Percentiles rank a stretch among this genome's conserved stretches.
These are phyloP conservation scores for baker's yeast (Saccharomyces cerevisiae) DNA, from an alignment of 805 yeast genomes.

Conservation along the genomic window DNA sequence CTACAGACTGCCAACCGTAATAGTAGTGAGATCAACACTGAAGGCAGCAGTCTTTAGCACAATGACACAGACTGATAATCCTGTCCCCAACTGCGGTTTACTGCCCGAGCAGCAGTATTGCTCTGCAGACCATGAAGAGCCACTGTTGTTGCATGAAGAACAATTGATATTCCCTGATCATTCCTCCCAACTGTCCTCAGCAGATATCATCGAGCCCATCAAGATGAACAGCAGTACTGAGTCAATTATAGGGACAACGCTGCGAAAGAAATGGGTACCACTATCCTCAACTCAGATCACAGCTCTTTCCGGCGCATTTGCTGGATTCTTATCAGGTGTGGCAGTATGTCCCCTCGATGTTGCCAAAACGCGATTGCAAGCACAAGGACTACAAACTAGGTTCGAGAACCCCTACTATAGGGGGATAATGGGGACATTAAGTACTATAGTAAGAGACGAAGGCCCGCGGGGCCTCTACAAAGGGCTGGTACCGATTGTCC, in stretches of 20 bases:
- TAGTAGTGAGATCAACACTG: background rate
- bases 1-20: background rate
- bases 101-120: background rate
- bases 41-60: background rate
- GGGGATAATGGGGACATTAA: constrained; percentile 57
- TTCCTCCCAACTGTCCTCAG: background rate
- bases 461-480: constrained; percentile 78
- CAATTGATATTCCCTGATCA: background rate
- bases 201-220: background rate
- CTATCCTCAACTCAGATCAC: constrained; percentile 44
- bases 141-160: background rate
- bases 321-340: constrained; percentile 85
- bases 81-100: background rate
- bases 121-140: background rate
- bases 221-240: background rate
- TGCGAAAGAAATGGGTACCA: background rate
- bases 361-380: constrained; percentile 88
- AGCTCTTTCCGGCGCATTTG: constrained; percentile 82
- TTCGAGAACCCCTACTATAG: constrained; percentile 36
- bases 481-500: constrained; percentile 81
- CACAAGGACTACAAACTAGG: constrained; percentile 54
- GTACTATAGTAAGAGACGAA: constrained; percentile 63
- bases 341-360: constrained; percentile 93
- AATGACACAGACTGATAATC: background rate
- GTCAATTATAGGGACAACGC: background rate